Evolutionary conservation across 305 asterid genomes (phyloP).

Genomic region (Fraxinus platypoda): DNA sequence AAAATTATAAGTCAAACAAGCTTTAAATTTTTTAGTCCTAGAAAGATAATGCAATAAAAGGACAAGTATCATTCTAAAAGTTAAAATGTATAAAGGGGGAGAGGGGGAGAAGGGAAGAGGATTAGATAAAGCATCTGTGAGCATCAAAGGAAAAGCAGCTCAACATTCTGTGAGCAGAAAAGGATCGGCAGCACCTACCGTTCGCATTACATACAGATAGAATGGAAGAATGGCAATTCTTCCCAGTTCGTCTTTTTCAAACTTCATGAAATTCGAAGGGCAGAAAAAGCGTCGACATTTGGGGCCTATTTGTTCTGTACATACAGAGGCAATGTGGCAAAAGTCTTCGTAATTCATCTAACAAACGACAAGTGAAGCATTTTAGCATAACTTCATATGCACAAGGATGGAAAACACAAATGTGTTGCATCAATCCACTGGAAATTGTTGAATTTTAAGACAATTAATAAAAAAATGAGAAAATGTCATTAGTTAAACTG

Average conservation of each 20-base stretch:
- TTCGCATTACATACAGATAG: constrained; percentile 99
- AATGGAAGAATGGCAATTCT: constrained; percentile 96
- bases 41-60: constrained; percentile 5
- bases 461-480: not conserved
- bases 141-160: not conserved
- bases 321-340: constrained; percentile 99
- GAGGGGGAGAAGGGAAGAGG: not conserved
- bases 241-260: constrained; percentile 97
- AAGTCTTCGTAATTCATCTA: constrained; percentile 99
- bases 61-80: not conserved
- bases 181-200: constrained; percentile 50
- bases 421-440: not conserved
- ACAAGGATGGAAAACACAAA: constrained; percentile 19
- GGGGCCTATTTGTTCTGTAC: constrained; percentile 97
- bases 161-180: constrained; percentile 2
- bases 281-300: constrained; percentile 96
- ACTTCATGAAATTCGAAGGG: constrained; percentile 99
- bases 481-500: not conserved
- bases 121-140: not conserved
- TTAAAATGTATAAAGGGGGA: not conserved
- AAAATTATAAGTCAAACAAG: not conserved
- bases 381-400: constrained; percentile 34
- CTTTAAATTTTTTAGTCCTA: not conserved
- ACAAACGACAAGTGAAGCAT: constrained; percentile 28
- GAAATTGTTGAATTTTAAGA: not conserved